These are phyloP conservation scores for Hura crepitans DNA, from an alignment of 441 rosid species.

Conservation along the genomic window DNA sequence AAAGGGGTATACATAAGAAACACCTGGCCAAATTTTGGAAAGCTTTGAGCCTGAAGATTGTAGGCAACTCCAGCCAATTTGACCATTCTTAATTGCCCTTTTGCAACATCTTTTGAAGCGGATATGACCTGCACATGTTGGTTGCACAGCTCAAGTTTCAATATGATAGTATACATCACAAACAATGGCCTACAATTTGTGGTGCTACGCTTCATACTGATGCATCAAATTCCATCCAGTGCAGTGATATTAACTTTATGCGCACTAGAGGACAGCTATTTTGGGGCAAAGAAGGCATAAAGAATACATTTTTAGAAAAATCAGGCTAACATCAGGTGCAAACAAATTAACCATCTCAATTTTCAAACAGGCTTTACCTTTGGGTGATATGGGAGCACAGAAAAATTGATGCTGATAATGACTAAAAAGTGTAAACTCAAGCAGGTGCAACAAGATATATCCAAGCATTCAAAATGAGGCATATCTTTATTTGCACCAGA, in stretches of 20 bases:
- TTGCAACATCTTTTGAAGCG: conserved; percentile 27
- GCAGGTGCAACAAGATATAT: background rate
- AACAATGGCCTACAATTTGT: background rate
- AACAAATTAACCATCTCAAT: background rate
- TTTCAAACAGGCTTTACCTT: background rate
- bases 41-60: conserved; percentile 35
- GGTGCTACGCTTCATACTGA: background rate
- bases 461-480: background rate
- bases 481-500: background rate
- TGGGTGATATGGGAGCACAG: background rate
- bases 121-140: conserved; percentile 32
- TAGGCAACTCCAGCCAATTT: conserved; percentile 40
- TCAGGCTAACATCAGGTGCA: background rate
- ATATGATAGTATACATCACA: conserved; percentile 3
- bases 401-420: background rate
- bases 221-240: background rate
- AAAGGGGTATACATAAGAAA: conserved; percentile 24
- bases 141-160: conserved; percentile 9
- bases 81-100: conserved; percentile 25
- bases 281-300: background rate
- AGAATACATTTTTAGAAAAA: background rate
- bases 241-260: background rate
- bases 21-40: conserved; percentile 46
- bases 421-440: background rate
- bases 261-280: background rate